These are phyloP conservation scores for Capsicum rhomboideum DNA, from an alignment of 257 asterid genomes.

Conservation along the genomic window DNA sequence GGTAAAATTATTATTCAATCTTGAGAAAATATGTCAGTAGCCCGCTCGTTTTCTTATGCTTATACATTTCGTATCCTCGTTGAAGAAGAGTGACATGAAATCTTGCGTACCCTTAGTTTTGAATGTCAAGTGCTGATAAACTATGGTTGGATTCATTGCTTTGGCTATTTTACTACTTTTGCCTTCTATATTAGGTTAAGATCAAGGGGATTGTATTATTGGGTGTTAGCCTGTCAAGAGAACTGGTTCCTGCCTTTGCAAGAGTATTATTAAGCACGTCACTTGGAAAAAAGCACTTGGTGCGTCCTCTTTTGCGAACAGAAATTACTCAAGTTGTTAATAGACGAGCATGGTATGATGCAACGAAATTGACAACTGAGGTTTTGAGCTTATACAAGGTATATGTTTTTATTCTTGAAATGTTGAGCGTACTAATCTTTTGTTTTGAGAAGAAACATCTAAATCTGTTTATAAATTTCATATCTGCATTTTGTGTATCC, in stretches of 20 bases:
- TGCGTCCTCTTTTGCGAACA: conserved; percentile 81
- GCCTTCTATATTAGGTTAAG: conserved; percentile 47
- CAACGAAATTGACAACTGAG: conserved; percentile 71
- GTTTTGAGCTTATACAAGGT: conserved; percentile 80
- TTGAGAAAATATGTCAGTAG: neutral
- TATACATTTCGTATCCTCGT: neutral
- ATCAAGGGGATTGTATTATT: conserved; percentile 76
- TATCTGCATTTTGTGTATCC: neutral
- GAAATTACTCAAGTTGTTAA: conserved; percentile 93
- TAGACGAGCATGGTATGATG: conserved; percentile 92
- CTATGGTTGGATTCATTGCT: neutral
- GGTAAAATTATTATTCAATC: neutral
- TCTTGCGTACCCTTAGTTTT: neutral
- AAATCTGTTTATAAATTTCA: neutral
- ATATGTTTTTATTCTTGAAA: conserved; percentile 1
- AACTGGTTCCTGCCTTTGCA: conserved; percentile 86
- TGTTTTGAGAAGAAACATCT: neutral
- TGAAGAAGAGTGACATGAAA: neutral
- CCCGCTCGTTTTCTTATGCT: neutral
- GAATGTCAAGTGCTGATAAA: neutral
- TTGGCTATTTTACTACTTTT: neutral
- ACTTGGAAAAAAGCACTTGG: conserved; percentile 80
- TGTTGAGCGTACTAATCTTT: neutral
- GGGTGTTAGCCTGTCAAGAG: conserved; percentile 77
- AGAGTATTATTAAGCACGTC: conserved; percentile 83